Evolutionary conservation across 352 stramenopile genomes (phyloP), one percentile per base, ranked within the genome.

Genomic region (Pythium brassicae): DNA sequence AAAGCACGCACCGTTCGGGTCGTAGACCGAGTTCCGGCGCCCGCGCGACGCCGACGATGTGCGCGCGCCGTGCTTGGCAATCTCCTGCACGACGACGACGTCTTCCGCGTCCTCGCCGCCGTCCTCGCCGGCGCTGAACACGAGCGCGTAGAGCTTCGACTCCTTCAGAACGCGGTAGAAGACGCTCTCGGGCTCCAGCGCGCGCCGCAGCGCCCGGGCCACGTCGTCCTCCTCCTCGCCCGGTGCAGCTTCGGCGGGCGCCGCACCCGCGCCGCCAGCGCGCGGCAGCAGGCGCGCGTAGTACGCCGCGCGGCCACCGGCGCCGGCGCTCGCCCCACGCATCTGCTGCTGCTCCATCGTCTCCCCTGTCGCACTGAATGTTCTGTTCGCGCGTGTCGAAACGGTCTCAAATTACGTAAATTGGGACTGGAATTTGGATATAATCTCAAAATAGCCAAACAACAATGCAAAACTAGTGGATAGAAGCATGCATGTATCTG

Each of bases 91-190:
- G 27, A 71, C 69, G 44, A 84, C 78, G 43, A 79, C 62, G 43
- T 75, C 73, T 52, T n/a, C n/a, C n/a, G n/a, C n/a, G n/a, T 78
- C 76, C 53, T 54, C 44, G 15, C 46, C 62, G 7, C 65, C 61
- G 27, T 62, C 57, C 17, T 57, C 53, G 19, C 37, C 50, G 35
- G 55, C 65, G 20, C 59, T 68, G 60, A 81, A 82, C 47, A 87
- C 76, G 59, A 91, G 85, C 7, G 73, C 43, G 44, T 76, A 87
- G 7, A 91, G 66, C 48, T 85, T 86, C 48, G 74, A 66, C 53
- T 91, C 80, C 43, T 76, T 56, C 49, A 87, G 47, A 35, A 91
- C 77, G 42, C 80, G 80, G 50, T 91, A 91, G 70, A 87, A 91
- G 26, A 72, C 69, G 6, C 47, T 51, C 50, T 91, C 80, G 1